Base-by-base conservation (phyloP, 768 basidiomycete genomes). In the Boletellus emodensis region DNA sequence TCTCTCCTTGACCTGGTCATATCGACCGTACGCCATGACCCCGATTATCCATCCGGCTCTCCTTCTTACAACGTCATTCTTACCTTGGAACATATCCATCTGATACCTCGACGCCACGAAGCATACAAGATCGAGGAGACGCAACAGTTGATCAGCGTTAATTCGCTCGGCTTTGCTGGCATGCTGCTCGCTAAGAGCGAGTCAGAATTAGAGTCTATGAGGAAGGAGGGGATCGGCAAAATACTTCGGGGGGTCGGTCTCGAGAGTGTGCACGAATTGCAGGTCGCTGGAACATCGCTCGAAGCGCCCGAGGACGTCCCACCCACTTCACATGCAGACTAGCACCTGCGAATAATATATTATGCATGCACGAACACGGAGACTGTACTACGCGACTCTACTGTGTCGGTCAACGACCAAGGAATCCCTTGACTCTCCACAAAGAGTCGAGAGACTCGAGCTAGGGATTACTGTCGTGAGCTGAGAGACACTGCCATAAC, bases 121-220 rank as follows among this genome's bases (percentile, higher is more conserved):
- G 68, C 65, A n/a, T 77, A 85, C 65, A 66, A 60, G 11, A 67
- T 87, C 5, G 53, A 68, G 46, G 75, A 72, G 44, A 79, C 79
- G 3, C 80, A 81, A n/a, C 78, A 81, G 32, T 53, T 67, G 47
- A 61, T 97, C 24, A 80, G 81, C 59, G 75, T 97, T 38, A 96
- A 97, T 66, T 79, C 94, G 40, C 76, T 96, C 42, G 94, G 90
- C 13, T 96, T 87, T 64, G 88, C 91, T 7, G 94, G 94, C 1
- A 82, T 90, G 84, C 59, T 96, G 53, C 79, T 96, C 48, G 91
- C 90, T 22, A 91, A 87, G 73, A 91, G 86, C 55, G 81, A 87
- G 47, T 75, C 75, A 17, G 91, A 94, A 69, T 65, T 91, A 44
- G 80, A 83, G 48, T 79, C 76, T 2, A 77, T 96, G 37, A 80